Evolutionary conservation across 2,329 filamentous ascomycete genomes (phyloP).

Genomic region (Erysiphe pulchra): DNA sequence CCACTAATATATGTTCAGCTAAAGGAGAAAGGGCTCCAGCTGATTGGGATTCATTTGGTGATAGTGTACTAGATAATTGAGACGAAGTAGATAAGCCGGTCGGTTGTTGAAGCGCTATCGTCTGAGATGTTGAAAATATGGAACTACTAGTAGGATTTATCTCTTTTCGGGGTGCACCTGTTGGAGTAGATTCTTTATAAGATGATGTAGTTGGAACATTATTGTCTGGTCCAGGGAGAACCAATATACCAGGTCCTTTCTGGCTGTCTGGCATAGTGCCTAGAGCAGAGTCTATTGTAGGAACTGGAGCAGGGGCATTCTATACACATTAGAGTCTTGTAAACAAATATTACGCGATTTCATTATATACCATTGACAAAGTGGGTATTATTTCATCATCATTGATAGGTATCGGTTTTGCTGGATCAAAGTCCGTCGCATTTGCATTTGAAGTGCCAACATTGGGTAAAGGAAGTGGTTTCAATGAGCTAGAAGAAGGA

Average conservation of each 20-base stretch:
- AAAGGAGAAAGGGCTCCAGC: constrained; percentile 4
- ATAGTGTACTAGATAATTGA: neutral
- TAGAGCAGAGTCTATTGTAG: neutral
- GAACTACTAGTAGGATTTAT: constrained; percentile 2
- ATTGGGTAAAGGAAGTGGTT: neutral
- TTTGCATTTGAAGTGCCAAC: no score
- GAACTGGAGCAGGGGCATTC: neutral
- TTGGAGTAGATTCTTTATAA: constrained; percentile 1
- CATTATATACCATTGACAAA: no score
- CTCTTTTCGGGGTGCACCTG: constrained; percentile 3
- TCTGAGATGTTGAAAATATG: neutral
- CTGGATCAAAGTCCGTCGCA: no score
- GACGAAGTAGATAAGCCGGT: neutral
- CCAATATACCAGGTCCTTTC: neutral
- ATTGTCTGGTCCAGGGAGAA: neutral
- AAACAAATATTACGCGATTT: no score
- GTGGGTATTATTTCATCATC: no score
- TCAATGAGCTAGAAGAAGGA: constrained; percentile 1
- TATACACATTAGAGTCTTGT: no score
- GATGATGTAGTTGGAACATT: constrained; percentile 1
- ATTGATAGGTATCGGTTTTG: no score
- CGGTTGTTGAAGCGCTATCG: constrained; percentile 1
- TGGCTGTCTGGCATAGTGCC: neutral
- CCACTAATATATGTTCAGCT: constrained; percentile 10
- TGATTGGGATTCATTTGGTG: neutral